Conservation (phyloP, 805 yeast genomes). For the Naumovozyma baii region DNA sequence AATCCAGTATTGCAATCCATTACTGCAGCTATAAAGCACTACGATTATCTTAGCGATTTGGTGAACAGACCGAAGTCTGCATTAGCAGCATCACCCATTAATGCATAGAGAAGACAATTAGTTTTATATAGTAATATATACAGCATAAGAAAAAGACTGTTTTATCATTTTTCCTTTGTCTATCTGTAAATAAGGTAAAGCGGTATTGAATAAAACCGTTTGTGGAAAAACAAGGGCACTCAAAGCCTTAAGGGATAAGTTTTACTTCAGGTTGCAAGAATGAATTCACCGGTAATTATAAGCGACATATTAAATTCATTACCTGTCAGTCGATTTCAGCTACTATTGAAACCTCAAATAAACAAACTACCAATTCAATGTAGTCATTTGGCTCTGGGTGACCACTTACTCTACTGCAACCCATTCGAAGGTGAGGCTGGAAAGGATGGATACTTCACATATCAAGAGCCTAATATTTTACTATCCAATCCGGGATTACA, state of each 20-base stretch:
- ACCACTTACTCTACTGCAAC: not conserved
- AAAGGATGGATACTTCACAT: slow-evolving; percentile 56
- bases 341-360: not conserved
- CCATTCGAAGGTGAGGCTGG: not conserved
- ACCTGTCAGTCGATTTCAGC: not conserved
- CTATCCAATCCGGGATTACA: slow-evolving; percentile 8
- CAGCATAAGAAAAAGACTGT: not conserved
- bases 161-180: not conserved
- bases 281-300: too few relatives aligned
- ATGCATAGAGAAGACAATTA: not conserved
- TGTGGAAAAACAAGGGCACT: not conserved
- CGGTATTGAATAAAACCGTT: not conserved
- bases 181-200: too few relatives aligned
- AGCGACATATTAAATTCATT: not conserved
- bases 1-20: slow-evolving; percentile 39
- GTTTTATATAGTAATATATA: not conserved
- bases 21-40: slow-evolving; percentile 37
- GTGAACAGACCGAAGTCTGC: not conserved
- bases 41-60: slow-evolving; percentile 23
- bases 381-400: not conserved
- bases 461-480: slow-evolving; percentile 50
- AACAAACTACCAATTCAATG: not conserved
- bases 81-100: slow-evolving; percentile 4
- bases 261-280: too few relatives aligned
- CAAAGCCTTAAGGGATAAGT: too few relatives aligned